A percentile compares a stretch with the other conserved stretches of the same genome.
Conservation (phyloP, 441 rosid species). For the Dalechampia spathulata region DNA sequence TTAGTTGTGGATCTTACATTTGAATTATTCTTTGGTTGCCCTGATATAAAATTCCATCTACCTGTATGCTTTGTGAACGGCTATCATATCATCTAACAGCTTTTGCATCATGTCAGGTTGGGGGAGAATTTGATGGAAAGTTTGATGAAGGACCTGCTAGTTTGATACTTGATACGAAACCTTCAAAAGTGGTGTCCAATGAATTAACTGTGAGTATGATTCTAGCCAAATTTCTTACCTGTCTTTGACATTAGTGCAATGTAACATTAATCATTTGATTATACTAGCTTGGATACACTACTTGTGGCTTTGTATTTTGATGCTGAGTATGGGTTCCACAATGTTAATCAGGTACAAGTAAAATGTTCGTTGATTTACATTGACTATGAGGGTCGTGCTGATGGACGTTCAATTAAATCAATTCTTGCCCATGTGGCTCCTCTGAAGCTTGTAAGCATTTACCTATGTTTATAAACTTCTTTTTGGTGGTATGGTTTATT, state of each 20-base stretch:
- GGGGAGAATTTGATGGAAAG: conserved; percentile 73
- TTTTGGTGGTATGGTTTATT: no score
- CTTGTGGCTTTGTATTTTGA: not conserved
- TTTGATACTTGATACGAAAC: conserved; percentile 83
- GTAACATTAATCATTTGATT: not conserved
- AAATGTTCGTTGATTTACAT: conserved; percentile 72
- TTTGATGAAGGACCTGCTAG: conserved; percentile 89
- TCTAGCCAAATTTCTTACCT: conserved; percentile 6
- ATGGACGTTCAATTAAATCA: conserved; percentile 90
- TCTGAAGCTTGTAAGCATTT: conserved; percentile 78
- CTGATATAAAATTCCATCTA: not conserved
- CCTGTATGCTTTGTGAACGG: not conserved
- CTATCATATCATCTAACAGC: conserved; percentile 6
- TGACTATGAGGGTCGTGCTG: conserved; percentile 95
- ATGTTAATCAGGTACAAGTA: conserved; percentile 72
- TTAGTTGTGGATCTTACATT: no score
- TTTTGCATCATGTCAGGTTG: conserved; percentile 44
- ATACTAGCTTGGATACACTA: not conserved
- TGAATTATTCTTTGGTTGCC: no score
- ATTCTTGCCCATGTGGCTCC: conserved; percentile 92
- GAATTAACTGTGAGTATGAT: conserved; percentile 81
- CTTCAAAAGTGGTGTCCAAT: conserved; percentile 89
- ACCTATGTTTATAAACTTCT: no score
- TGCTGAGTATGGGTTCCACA: conserved; percentile 14
- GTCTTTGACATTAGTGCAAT: not conserved